phyloP scores from a whole-genome alignment of 306 rosid species.

The Castanea sativa region DNA sequence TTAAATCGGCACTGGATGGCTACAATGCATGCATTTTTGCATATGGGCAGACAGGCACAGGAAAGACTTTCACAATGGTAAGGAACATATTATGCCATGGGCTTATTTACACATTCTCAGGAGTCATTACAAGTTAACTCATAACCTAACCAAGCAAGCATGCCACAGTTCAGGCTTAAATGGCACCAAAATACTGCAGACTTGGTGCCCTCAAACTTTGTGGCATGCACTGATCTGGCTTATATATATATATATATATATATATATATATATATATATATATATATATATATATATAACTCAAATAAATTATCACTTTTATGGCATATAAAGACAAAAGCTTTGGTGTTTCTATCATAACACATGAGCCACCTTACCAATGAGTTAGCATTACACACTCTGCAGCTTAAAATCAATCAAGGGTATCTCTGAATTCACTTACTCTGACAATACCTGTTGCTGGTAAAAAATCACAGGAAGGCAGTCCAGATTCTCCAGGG shows the following conservation, averaged over 20 bases:
- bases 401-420: neutral
- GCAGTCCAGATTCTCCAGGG: slow-evolving; percentile 32
- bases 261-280: no score
- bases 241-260: neutral
- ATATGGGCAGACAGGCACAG: slow-evolving; percentile 46
- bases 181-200: neutral
- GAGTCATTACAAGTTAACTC: neutral
- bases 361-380: neutral
- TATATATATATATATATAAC: neutral
- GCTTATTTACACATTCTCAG: neutral
- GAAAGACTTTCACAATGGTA: slow-evolving; percentile 46
- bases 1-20: slow-evolving; percentile 39
- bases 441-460: neutral
- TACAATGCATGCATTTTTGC: slow-evolving; percentile 45
- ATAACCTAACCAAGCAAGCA: neutral
- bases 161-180: neutral
- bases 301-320: neutral
- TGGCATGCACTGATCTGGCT: neutral
- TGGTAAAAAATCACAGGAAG: slow-evolving; percentile 28
- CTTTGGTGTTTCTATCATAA: neutral
- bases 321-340: neutral
- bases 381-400: neutral
- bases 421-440: neutral
- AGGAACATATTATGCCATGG: slow-evolving; percentile 3
- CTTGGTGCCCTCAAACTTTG: slow-evolving; percentile 1